Base-by-base conservation (phyloP, 495 filamentous ascomycete genomes). In the Daldinia caldariorum region DNA sequence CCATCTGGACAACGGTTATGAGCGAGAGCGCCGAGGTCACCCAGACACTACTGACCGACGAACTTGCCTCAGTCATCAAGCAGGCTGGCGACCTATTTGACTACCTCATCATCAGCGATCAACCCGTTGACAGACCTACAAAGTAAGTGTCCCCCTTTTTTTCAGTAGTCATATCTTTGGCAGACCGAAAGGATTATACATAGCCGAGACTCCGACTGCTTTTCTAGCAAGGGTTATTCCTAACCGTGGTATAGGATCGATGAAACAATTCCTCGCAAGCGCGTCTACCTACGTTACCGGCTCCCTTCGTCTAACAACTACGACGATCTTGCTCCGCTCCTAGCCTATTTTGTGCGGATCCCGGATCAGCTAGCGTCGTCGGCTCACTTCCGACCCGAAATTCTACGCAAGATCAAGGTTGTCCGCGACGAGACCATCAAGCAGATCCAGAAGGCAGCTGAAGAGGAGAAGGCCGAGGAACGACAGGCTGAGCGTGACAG, bases 391-490 rank as follows among this genome's bases (percentile, higher is more conserved):
- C 91, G 96, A 10, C 86, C 91, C 60, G 94, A 97, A 82, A 93
- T 97, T 16, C 82, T 90, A 74, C 91, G 93, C 75, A 95, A 94
- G 83, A 83, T 98, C 70, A 88, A 88, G 72, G 81, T 84, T 51
- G 88, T 88, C 43, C 92, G 95, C 63, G 96, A 98, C 41, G 92
- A 93, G 56, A 89, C 91, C 76, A 87, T 91, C 73, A 88, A 86
- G 77, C 91, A 91, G 82, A 87, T 99, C 67, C 86, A 90, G 72
- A 91, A 91, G 74, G 83, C 85, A 2, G 91, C 91, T 56, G 94
- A 98, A 71, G 92, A 93, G n/a, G 93, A 96, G 80, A 94, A 94
- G 84, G 91, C 92, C 53, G 95, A 97, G 82, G 96, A 98, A 86
- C 83, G 93, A 39, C 86, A 86, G 68, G 62, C 87, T 6, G 88